phyloP scores from a whole-genome alignment of 805 yeast genomes.

The Yarrowia hollandica region DNA sequence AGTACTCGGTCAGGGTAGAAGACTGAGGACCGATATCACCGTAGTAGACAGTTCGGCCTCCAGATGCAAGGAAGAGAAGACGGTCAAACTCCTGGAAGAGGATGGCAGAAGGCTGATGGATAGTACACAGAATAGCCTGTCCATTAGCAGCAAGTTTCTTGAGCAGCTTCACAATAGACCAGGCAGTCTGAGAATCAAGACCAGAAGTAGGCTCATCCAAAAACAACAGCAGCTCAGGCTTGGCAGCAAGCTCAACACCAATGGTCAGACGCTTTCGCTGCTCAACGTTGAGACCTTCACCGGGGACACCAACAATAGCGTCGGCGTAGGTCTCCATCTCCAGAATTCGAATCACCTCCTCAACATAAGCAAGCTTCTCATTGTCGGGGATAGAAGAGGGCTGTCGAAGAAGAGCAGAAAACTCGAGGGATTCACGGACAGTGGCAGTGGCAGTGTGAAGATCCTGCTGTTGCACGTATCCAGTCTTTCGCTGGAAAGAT shows the following conservation, averaged over 20 bases:
- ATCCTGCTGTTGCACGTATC: slow-evolving; percentile 79
- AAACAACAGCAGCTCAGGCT: slow-evolving; percentile 59
- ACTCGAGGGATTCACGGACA: slow-evolving; percentile 70
- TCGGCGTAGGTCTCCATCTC: slow-evolving; percentile 67
- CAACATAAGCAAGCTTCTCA: slow-evolving; percentile 67
- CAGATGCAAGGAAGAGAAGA: slow-evolving; percentile 64
- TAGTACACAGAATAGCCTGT: slow-evolving; percentile 69
- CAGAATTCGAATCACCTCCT: slow-evolving; percentile 59
- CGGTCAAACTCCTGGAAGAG: slow-evolving; percentile 77
- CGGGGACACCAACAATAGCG: slow-evolving; percentile 72
- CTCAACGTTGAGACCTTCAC: slow-evolving; percentile 66
- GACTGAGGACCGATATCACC: slow-evolving; percentile 69
- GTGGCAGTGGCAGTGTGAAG: slow-evolving; percentile 66
- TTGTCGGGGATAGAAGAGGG: slow-evolving; percentile 51
- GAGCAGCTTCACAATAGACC: slow-evolving; percentile 64
- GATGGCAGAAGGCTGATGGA: slow-evolving; percentile 84
- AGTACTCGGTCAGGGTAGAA: slow-evolving; percentile 59
- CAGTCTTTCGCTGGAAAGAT: slow-evolving; percentile 65
- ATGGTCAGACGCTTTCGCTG: slow-evolving; percentile 63
- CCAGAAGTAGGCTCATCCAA: slow-evolving; percentile 72
- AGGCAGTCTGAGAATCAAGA: slow-evolving; percentile 66
- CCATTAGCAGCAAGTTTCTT: slow-evolving; percentile 60
- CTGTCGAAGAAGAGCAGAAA: slow-evolving; percentile 68
- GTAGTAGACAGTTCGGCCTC: slow-evolving; percentile 74
- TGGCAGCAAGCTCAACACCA: slow-evolving; percentile 68